Evolutionary conservation across 129 eudicot genomes (phyloP).

Genomic region (Flaveria bidentis): DNA sequence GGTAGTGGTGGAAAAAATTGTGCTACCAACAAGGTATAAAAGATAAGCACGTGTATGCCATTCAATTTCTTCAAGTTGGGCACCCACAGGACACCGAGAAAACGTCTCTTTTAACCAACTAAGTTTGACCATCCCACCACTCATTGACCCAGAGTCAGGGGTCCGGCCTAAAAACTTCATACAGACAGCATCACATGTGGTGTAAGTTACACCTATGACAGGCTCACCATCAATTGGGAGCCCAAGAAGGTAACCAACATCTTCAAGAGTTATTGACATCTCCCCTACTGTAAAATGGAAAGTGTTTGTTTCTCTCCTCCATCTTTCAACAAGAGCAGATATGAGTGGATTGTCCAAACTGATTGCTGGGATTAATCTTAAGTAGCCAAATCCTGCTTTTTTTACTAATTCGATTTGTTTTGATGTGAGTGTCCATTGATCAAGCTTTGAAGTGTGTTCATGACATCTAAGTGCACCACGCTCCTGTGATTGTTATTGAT

Average conservation of each 20-base stretch:
- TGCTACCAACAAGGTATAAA: conserved; percentile 89
- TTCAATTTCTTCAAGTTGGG: conserved; percentile 55
- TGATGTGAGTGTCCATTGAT: conserved; percentile 81
- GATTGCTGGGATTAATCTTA: conserved; percentile 85
- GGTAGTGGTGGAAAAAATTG: conserved; percentile 90
- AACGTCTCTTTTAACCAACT: conserved; percentile 94
- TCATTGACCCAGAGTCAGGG: conserved; percentile 84
- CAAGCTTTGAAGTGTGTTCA: conserved; percentile 97
- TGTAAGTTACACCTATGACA: conserved; percentile 92
- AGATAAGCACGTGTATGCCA: conserved; percentile 87
- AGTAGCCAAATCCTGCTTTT: conserved; percentile 82
- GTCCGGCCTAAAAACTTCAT: conserved; percentile 63
- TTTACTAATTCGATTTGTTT: conserved; percentile 77
- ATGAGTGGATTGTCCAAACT: conserved; percentile 95
- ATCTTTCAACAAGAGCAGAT: conserved; percentile 90
- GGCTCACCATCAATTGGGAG: conserved; percentile 87
- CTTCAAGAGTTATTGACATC: conserved; percentile 94
- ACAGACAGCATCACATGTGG: conserved; percentile 81
- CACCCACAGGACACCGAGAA: conserved; percentile 65
- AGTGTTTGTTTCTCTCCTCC: conserved; percentile 95
- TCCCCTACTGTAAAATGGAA: conserved; percentile 92
- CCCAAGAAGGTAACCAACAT: conserved; percentile 87
- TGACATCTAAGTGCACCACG: conserved; percentile 98
- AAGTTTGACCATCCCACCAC: conserved; percentile 99
- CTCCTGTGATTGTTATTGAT: conserved; percentile 50